phyloP scores from a whole-genome alignment of 176 grass and related monocot genomes.

The Oryza coarctata region DNA sequence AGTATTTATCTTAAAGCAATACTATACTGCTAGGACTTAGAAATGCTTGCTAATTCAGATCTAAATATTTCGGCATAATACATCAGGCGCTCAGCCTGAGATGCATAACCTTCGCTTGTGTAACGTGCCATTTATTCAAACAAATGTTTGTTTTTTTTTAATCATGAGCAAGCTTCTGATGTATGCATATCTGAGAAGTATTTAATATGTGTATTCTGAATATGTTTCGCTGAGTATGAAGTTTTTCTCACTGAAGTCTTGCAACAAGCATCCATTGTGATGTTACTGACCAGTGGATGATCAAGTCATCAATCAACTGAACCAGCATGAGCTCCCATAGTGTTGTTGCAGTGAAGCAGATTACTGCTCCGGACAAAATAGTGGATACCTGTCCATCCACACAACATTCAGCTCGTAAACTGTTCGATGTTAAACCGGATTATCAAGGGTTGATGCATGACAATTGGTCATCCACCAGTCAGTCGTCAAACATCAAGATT shows the following conservation, averaged over 20 bases:
- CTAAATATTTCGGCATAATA: background rate
- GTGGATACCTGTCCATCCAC: conserved; percentile 38
- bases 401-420: conserved; percentile 44
- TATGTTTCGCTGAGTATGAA: conserved; percentile 1
- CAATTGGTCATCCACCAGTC: conserved; percentile 50
- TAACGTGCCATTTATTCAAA: background rate
- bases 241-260: background rate
- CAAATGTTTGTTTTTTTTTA: background rate
- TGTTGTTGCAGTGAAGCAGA: conserved; percentile 37
- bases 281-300: background rate
- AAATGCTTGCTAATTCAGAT: conserved; percentile 19
- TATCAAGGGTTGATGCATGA: conserved; percentile 16
- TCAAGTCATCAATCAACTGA: background rate
- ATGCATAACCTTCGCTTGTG: background rate
- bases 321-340: conserved; percentile 59
- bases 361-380: conserved; percentile 39
- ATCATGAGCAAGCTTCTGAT: background rate
- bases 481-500: conserved; percentile 47
- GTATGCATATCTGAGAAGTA: background rate
- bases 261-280: conserved; percentile 1
- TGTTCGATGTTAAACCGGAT: conserved; percentile 42
- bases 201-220: background rate
- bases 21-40: background rate
- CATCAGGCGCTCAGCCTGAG: background rate
- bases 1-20: background rate